Conservation (phyloP, 2,329 filamentous ascomycete species). For the Neophaeococcomyces aloes region DNA sequence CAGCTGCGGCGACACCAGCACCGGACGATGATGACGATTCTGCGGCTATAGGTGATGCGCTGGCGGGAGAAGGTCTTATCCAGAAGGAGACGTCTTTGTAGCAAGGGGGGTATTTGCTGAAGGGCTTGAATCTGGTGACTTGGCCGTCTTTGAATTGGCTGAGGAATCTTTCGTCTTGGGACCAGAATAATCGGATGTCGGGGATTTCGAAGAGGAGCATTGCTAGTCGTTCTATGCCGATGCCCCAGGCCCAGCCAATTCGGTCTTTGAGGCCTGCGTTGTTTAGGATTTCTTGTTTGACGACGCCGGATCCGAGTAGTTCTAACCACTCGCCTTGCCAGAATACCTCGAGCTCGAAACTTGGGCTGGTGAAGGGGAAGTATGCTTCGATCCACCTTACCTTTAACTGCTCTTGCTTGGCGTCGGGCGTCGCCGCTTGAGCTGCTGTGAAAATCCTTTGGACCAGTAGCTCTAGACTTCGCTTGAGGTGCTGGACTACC, state of each 20-base stretch:
- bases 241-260: slow-evolving; percentile 89
- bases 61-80: slow-evolving; percentile 43
- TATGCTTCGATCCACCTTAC: slow-evolving; percentile 95
- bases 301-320: slow-evolving; percentile 83
- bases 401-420: slow-evolving; percentile 59
- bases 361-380: slow-evolving; percentile 93
- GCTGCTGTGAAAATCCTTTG: slow-evolving; percentile 78
- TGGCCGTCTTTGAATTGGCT: slow-evolving; percentile 57
- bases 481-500: slow-evolving; percentile 74
- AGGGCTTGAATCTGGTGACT: slow-evolving; percentile 63
- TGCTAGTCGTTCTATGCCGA: slow-evolving; percentile 87
- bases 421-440: slow-evolving; percentile 49
- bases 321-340: slow-evolving; percentile 95
- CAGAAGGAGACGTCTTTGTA: slow-evolving; percentile 93
- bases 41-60: slow-evolving; percentile 31
- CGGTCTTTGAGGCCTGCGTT: slow-evolving; percentile 65
- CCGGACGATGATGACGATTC: slow-evolving; percentile 31
- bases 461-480: slow-evolving; percentile 79
- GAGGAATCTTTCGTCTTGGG: slow-evolving; percentile 71
- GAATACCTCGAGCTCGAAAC: slow-evolving; percentile 92
- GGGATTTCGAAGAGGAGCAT: slow-evolving; percentile 96
- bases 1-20: slow-evolving; percentile 21
- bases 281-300: slow-evolving; percentile 69
- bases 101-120: slow-evolving; percentile 83
- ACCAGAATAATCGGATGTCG: slow-evolving; percentile 96